phyloP scores from a whole-genome alignment of 1,139 yeast genomes.

The Blastobotrys malaysiensis region DNA sequence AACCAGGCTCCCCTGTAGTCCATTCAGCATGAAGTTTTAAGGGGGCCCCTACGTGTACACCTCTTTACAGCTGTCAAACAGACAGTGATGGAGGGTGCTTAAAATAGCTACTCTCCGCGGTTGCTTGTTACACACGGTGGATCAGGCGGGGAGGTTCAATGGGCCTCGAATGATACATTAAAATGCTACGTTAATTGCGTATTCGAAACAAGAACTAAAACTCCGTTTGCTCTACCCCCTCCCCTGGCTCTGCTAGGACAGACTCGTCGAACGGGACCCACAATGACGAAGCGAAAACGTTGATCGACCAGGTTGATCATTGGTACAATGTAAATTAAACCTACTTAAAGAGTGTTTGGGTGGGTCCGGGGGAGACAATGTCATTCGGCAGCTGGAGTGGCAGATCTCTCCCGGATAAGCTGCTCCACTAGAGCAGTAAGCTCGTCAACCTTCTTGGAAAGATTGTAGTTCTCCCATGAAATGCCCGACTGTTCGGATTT shows the following conservation, averaged over 20 bases:
- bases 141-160: not conserved
- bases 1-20: not conserved
- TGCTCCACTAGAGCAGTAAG: conserved; percentile 32
- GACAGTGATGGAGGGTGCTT: not conserved
- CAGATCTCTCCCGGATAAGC: conserved; percentile 11
- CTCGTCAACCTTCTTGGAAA: conserved; percentile 40
- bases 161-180: not conserved
- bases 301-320: too few species aligned
- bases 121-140: not conserved
- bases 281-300: too few species aligned
- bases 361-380: too few species aligned
- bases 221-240: too few species aligned
- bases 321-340: too few species aligned
- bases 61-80: not conserved
- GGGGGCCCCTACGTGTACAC: not conserved
- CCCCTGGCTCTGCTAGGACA: too few species aligned
- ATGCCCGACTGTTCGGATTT: conserved; percentile 53
- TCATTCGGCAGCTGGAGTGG: not conserved
- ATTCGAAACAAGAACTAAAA: too few species aligned
- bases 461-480: conserved; percentile 59
- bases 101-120: not conserved
- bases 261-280: too few species aligned
- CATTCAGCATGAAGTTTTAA: not conserved
- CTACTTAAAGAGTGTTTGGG: too few species aligned
- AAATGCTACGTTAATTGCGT: too few species aligned